Base-by-base conservation (phyloP, 768 basidiomycete genomes). In the Agrocybe chaxingu region DNA sequence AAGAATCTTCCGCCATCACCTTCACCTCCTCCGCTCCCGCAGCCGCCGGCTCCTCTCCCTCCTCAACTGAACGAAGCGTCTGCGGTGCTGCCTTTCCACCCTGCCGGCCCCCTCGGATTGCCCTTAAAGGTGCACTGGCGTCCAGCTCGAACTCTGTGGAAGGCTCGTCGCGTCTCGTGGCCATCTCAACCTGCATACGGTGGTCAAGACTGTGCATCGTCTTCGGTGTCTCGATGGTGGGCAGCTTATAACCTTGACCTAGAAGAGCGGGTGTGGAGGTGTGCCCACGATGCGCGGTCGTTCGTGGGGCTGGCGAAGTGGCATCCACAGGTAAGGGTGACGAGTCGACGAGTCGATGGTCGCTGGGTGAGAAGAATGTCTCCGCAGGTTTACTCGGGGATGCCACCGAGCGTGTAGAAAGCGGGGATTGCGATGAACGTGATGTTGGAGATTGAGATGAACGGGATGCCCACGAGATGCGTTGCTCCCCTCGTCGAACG, bases 381-480 rank as follows among this genome's bases (percentile, higher is more conserved):
- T 41, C 29, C 4, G 44, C 11, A 5, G 42, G 46, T 16, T 31
- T 11, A 9, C 32, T 9, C 32, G 35, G 42, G 35, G 43, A 18
- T n/a, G 44, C 10, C 38, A 13, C 35, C 18, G 9, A 38, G 11
- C 16, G 48, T 41, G 13, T 16, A 29, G 40, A 34, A 32, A 46
- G 29, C 5, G 33, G 47, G 29, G 53, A 36, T 9, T 39, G 32
- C n/a, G 41, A 36, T 31, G 51, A 9, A n/a, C 38, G 48, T 56
- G 56, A 54, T 45, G 56, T 46, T 29, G 64, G 53, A 1, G 67
- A 60, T 10, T 56, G 58, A 11, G 65, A 66, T 2, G 66, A 64
- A 10, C 66, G 63, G 10, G 77, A 69, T 5, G 82, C 79, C 87
- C 87, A 89, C 7, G 78, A 68, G 3, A 88, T 70, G 9, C 63